Evolutionary conservation across 495 filamentous ascomycete species (phyloP), one percentile per base, ranked within the genome.

Genomic region (Terfezia boudieri): DNA sequence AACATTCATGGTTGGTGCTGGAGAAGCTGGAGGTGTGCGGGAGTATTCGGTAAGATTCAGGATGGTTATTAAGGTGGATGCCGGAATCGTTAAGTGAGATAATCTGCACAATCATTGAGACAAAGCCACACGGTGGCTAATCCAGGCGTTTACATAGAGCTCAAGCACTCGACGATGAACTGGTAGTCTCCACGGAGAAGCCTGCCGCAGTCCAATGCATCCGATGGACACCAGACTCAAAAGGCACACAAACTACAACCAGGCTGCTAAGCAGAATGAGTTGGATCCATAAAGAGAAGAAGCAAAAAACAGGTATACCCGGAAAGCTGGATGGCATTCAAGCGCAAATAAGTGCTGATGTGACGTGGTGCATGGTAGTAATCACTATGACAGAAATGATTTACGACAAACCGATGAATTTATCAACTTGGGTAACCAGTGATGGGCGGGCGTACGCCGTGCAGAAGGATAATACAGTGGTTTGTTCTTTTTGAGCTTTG

Each of bases 21-120:
- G 79, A 4, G 82, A 94, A 64, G 80, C 81, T n/a, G 79, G 75
- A 54, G 84, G 83, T 1, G 81, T 94, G 17, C 76, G 76, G 48
- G 89, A 96, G 66, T 78, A 90, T 50, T 95, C 78, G 57, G 72
- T 96, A 49, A 79, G 85, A 17, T 96, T 99, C 69, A 76, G 90
- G 52, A 95, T 95, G 86, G 88, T 92, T 22, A 95, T 99, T 56
- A 92, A 92, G 68, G 84, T 99, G 20, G 90, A 99, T 67, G 92
- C 92, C 9, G 92, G 92, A 1, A 94, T 99, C 58, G 78, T 78
- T 36, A 76, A 74, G 59, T 65, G 55, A 52, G 43, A 50, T 12
- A 32, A 0, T 32, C 26, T 32, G 37, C 50, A 52, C n/a, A 7
- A 52, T 14, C 8, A 54, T 50, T 16, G 37, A n/a, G 43, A 16